Evolutionary conservation across 2,329 filamentous ascomycete species (phyloP), one percentile per base, ranked within the genome.

Genomic region (Parascedosporium putredinis): DNA sequence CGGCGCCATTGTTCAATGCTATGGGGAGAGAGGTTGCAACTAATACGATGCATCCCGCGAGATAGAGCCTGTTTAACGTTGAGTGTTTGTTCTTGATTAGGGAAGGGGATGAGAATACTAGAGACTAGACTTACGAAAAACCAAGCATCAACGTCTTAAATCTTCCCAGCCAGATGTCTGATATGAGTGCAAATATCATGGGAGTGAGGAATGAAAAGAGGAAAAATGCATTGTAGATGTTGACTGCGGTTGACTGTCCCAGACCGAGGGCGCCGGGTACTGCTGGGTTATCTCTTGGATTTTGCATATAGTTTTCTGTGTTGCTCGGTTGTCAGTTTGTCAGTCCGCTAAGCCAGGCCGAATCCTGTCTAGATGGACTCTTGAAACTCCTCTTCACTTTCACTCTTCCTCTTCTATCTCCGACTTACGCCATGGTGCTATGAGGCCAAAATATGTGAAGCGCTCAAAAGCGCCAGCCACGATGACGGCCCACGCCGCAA

Each of bases 111-210:
- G n/a, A n/a, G n/a, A n/a, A n/a, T n/a, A n/a, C n/a, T n/a, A n/a
- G n/a, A n/a, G n/a, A n/a, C n/a, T n/a, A n/a, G 16, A 22, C 55
- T 31, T 51, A 60, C 56, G 51, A 45, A 14, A 60, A 52, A 18
- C 54, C 76, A 48, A 71, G 60, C 34, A 76, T 60, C 42, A 83
- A 76, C 2, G 79, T 78, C 59, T 76, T 78, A 63, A 76, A 81
- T 56, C 79, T 76, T 50, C 79, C 79, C 14, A 79, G 65, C 60
- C 78, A 79, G 33, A 75, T 72, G 58, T 83, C 79, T 22, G 79
- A 76, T 50, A 81, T 59, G 50, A 78, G 73, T 45, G 76, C 79
- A 60, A 77, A 74, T 22, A 76, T 50, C 31, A 81, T 74, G 3
- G 79, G 78, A n/a, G 75, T 76, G 29, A 77, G 62, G 52, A 70